Evolutionary conservation across 1,284 basidiomycete genomes (phyloP).

Genomic region (Heterobasidion irregulare): DNA sequence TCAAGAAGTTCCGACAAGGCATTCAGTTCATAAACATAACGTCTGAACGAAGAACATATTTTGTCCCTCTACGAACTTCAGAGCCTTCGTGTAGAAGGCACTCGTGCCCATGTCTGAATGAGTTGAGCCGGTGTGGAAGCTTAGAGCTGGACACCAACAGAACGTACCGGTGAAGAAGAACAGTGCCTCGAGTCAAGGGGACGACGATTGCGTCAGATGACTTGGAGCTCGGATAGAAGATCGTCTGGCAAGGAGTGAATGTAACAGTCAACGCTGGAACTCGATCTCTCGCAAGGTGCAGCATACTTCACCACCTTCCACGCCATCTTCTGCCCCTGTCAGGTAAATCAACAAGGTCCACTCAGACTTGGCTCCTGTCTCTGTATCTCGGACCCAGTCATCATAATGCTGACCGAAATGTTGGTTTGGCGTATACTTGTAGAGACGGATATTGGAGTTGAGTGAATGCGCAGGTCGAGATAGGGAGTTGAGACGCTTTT

Average conservation of each 20-base stretch:
- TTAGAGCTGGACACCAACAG: background rate
- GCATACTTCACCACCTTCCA: conserved; percentile 66
- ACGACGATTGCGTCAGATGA: conserved; percentile 46
- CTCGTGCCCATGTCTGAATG: conserved; percentile 58
- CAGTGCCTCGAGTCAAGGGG: conserved; percentile 57
- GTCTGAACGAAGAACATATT: conserved; percentile 74
- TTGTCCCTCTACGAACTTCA: conserved; percentile 54
- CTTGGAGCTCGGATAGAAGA: conserved; percentile 60
- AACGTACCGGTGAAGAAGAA: conserved; percentile 61
- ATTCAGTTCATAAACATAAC: conserved; percentile 53
- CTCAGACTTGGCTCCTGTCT: conserved; percentile 54
- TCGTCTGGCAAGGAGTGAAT: conserved; percentile 35
- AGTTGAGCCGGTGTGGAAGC: background rate
- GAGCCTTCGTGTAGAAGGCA: conserved; percentile 78
- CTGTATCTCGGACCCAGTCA: conserved; percentile 51
- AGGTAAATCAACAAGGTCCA: conserved; percentile 82
- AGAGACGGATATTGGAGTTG: conserved; percentile 64
- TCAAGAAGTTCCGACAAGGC: background rate
- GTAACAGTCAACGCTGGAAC: background rate
- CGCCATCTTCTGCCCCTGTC: conserved; percentile 61
- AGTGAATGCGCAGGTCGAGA: conserved; percentile 43
- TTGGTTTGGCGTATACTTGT: conserved; percentile 58
- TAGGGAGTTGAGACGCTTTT: conserved; percentile 22
- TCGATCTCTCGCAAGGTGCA: background rate
- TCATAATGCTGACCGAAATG: conserved; percentile 75